These are phyloP conservation scores for Carex parvula DNA, from an alignment of 176 grass and related monocot species.

Conservation along the genomic window DNA sequence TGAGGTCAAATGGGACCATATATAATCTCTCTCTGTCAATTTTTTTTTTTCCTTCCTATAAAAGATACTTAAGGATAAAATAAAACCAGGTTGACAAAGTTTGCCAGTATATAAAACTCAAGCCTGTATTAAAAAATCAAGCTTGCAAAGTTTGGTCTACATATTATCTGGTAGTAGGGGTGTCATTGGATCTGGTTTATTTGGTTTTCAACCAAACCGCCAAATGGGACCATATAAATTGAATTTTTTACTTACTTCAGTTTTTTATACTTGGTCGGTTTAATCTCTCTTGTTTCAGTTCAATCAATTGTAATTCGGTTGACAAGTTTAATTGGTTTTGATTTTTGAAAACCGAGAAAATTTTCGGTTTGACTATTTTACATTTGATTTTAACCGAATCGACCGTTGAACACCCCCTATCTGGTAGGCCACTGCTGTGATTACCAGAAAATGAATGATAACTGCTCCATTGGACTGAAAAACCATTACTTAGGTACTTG, in stretches of 20 bases:
- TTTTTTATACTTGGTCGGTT: too few species aligned
- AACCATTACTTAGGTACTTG: conserved; percentile 71
- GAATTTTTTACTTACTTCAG: too few species aligned
- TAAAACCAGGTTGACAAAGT: not conserved
- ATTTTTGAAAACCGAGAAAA: too few species aligned
- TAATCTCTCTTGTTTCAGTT: too few species aligned
- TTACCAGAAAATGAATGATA: not conserved
- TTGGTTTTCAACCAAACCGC: too few species aligned
- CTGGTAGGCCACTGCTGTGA: not conserved
- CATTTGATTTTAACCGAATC: too few species aligned
- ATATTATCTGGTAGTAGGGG: not conserved
- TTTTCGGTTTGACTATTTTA: too few species aligned
- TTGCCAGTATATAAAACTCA: not conserved
- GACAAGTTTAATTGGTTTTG: too few species aligned
- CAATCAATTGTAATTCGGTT: too few species aligned
- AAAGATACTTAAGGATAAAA: not conserved
- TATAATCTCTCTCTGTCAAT: not conserved
- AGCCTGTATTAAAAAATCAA: not conserved
- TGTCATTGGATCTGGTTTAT: too few species aligned
- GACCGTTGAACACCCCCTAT: not conserved
- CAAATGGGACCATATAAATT: too few species aligned
- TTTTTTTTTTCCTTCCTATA: not conserved
- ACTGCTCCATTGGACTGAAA: not conserved
- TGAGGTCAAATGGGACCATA: not conserved
- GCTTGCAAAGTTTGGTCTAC: not conserved